Percentiles rank a stretch among this genome's conserved stretches.
phyloP scores from a whole-genome alignment of 805 yeast species.

The Kodamaea jinghongensis region DNA sequence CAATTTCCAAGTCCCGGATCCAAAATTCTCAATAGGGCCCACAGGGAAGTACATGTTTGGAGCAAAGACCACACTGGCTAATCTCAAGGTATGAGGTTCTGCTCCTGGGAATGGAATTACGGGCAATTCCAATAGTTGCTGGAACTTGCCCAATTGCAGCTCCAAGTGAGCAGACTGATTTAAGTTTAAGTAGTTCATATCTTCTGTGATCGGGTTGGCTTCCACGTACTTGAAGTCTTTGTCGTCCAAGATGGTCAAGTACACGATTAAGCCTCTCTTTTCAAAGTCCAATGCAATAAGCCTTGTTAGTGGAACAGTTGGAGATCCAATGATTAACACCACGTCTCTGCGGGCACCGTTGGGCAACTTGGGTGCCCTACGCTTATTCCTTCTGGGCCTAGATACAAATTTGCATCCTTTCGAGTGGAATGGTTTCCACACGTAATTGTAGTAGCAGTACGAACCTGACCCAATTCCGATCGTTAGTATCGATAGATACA shows the following conservation, averaged over 20 bases:
- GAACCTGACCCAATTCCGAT: slow-evolving; percentile 26
- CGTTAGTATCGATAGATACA: slow-evolving; percentile 16
- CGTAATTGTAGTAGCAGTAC: slow-evolving; percentile 9
- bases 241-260: slow-evolving; percentile 67
- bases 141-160: slow-evolving; percentile 48
- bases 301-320: slow-evolving; percentile 69
- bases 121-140: slow-evolving; percentile 47
- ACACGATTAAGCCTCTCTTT: slow-evolving; percentile 76
- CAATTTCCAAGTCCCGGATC: slow-evolving; percentile 50
- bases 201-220: slow-evolving; percentile 58
- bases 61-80: slow-evolving; percentile 65
- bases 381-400: slow-evolving; percentile 17
- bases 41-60: slow-evolving; percentile 69
- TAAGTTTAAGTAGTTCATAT: slow-evolving; percentile 64
- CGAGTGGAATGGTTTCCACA: neutral
- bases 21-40: slow-evolving; percentile 63
- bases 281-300: slow-evolving; percentile 72
- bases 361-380: slow-evolving; percentile 60
- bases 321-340: slow-evolving; percentile 71
- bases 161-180: slow-evolving; percentile 45
- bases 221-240: slow-evolving; percentile 52
- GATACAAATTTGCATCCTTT: neutral
- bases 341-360: slow-evolving; percentile 79
- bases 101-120: slow-evolving; percentile 61
- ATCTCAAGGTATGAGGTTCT: slow-evolving; percentile 49